Evolutionary conservation across 2,329 filamentous ascomycete species (phyloP), one percentile per base, ranked within the genome.

Genomic region (Biscogniauxia mediterranea): DNA sequence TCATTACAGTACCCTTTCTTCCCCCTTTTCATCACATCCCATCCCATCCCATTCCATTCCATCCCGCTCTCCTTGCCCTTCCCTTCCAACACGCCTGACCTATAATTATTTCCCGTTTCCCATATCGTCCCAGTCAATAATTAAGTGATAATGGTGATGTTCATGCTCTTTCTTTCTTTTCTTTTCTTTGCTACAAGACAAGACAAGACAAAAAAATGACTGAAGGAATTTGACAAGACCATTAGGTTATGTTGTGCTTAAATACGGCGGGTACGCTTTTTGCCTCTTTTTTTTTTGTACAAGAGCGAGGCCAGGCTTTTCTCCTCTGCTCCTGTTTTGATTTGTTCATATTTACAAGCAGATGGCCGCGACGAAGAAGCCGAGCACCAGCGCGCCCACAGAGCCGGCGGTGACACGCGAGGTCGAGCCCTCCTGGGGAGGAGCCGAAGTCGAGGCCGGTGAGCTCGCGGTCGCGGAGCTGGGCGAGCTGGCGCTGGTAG

Each of bases 221-320:
- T 32, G 28, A 32, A 28, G 11, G 28, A 32, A 32, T 5, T 32
- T 32, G 7, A 32, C 28, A 32, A 32, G 28, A 32, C 11, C 28
- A 32, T 32, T 32, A 32, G 28, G 28, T 32, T 32, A 32, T 32
- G 28, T 32, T 2, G 79, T 97, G 96, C 82, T 98, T 94, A 0
- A 95, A 89, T 95, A 99, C 98, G 55, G 28, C 56, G 6, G 6
- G 28, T 50, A 8, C 1, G 49, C 4, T 19, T 1, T 32, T 1
- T 32, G 28, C 28, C 28, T 32, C 28, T 42, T 55, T 53, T 52
- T n/a, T 56, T n/a, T 42, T 49, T 21, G 15, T 15, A 42, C 13
- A 42, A 15, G 38, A 8, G 13, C 5, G 38, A 42, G 26, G 8
- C 26, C 26, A 28, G 8, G 8, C 26, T 8, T 5, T 4, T 5